Base-by-base conservation (phyloP, 805 yeast species). In the Spathaspora girioi region DNA sequence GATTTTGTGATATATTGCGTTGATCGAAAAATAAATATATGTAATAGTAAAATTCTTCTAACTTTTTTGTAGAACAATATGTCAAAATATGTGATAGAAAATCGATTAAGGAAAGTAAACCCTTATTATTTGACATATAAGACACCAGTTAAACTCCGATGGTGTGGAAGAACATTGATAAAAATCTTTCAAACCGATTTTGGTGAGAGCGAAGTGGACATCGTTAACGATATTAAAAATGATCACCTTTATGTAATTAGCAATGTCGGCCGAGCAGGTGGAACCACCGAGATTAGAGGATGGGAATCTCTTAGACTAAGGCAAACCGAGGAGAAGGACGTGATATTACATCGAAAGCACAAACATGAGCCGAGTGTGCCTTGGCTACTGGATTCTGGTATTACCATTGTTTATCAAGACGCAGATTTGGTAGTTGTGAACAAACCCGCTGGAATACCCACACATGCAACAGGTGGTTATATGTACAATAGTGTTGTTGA, bases 391-490 rank as follows among this genome's bases (percentile, higher is more conserved):
- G 57, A 50, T 4, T 49, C 55, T 14, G 41, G 26, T 3, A 54
- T 65, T 5, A 43, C 56, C 15, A 62, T 75, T 1, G 56, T 80
- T 0, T 66, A 59, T 56, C 69, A 76, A 52, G 73, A 75, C 53
- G 63, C 61, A 2, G 63, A 68, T 7, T 29, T 74, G 0, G 23
- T 79, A 14, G 82, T 80, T 23, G 72, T 79, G 2, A 66, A 77
- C 55, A 80, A 80, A 53, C 84, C 84, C 0, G 64, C 73, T 0
- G 85, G 84, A 0, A 63, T 79, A 1, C 83, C 84, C 1, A 78
- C 81, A 0, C 85, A 80, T 56, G 82, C 85, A 0, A 69, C 78
- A 0, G 75, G 78, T 7, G 72, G 66, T 40, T 78, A 73, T 56
- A 53, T 61, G 32, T 67, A 68, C 55, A 80, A 80, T 59, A 64